Base-by-base conservation (phyloP, 495 filamentous ascomycete species). In the Xylaria longipes region DNA sequence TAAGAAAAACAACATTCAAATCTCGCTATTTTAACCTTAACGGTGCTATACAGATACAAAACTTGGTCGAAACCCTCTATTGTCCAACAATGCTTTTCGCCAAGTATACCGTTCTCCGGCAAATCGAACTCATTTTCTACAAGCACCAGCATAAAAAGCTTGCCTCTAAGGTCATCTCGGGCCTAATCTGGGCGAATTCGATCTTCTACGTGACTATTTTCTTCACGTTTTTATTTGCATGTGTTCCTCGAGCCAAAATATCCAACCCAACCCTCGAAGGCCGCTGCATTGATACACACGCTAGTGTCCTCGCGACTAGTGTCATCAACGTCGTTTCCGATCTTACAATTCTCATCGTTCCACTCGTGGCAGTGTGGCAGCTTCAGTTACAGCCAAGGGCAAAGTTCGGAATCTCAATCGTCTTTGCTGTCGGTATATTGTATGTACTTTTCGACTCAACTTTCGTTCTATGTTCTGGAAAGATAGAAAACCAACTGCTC, bases 221-320 rank as follows among this genome's bases (percentile, higher is more conserved):
- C 14, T 39, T 68, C 45, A 27, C 68, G 0, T 74, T 71, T 69
- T 68, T 75, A 31, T 63, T 71, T 3, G 45, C 74, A 3, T 75
- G 74, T 31, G 45, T 75, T 11, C 72, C 73, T 0, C 74, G 73
- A 61, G 62, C 70, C 39, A 75, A 75, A 14, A 73, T 73, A 20
- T 46, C 61, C 29, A 70, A 73, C 27, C 75, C 76, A 7, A 73
- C 39, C 7, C 46, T 73, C 76, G 77, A 43, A 75, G 79, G 69
- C 7, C 65, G 70, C n/a, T 92, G 90, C 74, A 82, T 91, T 68
- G 82, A 80, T 72, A 75, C 75, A 25, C 74, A 81, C 41, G 67
- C 77, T 11, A 72, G 80, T 14, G 79, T 79, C 70, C 86, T 88
- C 72, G 74, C 78, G 20, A 79, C 79, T 1, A 77, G 78, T 25